Evolutionary conservation across 768 basidiomycete genomes (phyloP), one percentile per base, ranked within the genome.

Genomic region (Mycena pura): DNA sequence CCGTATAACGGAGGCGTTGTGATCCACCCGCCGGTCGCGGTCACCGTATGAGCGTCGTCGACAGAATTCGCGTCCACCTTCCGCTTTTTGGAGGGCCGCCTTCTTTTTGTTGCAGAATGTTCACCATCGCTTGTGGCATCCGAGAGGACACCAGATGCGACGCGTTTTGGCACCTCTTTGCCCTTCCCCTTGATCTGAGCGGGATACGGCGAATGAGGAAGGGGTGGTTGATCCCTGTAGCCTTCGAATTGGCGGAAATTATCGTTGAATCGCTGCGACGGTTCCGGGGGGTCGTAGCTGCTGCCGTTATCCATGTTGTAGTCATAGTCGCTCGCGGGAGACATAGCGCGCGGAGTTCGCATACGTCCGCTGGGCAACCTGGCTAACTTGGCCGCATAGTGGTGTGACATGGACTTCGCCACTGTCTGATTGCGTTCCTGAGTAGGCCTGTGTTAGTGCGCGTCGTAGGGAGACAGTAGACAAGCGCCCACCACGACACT

Each of bases 341-440:
- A 68, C 24, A 54, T 43, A 24, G 69, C 67, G 15, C 69, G 67
- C 11, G 65, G 40, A 48, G 44, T 28, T 65, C 53, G 17, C 68
- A 73, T 9, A 36, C 34, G 27, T 58, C 31, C 28, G 6, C 45
- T 73, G 32, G 82, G 80, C 22, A 84, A 80, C 34, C 73, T 79
- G 43, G 82, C 76, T 64, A 86, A 80, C 67, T 77, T 78, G 48
- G 73, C 68, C 14, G 83, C 79, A 73, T 90, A 90, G 48, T 83
- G 79, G 65, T 84, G 84, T 6, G 87, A 86, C 61, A 88, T 79
- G 22, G 77, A 74, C 60, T 80, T 80, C 1, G 90, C 90, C 24
- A 87, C 87, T 6, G 76, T 74, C 19, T 84, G 79, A 71, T 91
- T 92, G 40, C 89, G 86, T 70, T 90, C 88, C 92, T 94, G 65